phyloP scores from a whole-genome alignment of 768 basidiomycete genomes.

The Daedaleopsis nitida region DNA sequence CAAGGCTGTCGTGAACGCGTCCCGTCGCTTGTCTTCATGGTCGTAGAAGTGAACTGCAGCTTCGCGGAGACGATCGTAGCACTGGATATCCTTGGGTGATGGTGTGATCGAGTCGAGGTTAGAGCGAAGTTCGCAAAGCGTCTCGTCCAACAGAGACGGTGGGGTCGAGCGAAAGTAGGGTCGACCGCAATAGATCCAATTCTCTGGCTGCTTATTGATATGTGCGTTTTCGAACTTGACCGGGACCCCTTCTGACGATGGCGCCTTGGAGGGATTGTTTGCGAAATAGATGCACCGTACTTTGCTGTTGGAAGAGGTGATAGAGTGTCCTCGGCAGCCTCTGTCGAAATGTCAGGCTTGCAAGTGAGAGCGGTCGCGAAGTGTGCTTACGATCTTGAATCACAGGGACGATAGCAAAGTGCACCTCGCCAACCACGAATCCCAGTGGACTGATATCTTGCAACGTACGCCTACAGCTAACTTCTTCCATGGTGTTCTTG shows the following conservation, averaged over 20 bases:
- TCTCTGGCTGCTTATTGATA: no score
- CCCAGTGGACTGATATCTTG: no score
- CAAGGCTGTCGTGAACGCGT: neutral
- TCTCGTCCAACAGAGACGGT: constrained; percentile 1
- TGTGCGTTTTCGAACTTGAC: neutral
- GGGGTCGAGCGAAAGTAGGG: neutral
- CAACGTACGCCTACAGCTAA: no score
- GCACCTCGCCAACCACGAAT: no score
- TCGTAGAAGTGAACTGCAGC: neutral
- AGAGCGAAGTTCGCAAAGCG: constrained; percentile 1
- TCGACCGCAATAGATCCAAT: neutral
- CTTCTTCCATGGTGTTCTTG: no score
- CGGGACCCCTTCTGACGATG: neutral
- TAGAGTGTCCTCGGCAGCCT: no score
- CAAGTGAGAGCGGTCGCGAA: no score
- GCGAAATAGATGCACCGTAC: neutral
- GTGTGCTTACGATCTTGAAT: no score
- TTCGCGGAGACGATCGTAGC: neutral
- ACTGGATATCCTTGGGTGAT: neutral
- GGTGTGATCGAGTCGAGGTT: neutral
- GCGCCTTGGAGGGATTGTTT: neutral
- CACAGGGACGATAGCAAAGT: no score
- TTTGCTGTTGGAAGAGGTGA: neutral
- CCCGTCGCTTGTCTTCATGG: neutral
- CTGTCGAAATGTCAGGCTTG: no score